These are phyloP conservation scores for Fraxinus latifolia DNA, from an alignment of 305 asterid species.

Conservation along the genomic window DNA sequence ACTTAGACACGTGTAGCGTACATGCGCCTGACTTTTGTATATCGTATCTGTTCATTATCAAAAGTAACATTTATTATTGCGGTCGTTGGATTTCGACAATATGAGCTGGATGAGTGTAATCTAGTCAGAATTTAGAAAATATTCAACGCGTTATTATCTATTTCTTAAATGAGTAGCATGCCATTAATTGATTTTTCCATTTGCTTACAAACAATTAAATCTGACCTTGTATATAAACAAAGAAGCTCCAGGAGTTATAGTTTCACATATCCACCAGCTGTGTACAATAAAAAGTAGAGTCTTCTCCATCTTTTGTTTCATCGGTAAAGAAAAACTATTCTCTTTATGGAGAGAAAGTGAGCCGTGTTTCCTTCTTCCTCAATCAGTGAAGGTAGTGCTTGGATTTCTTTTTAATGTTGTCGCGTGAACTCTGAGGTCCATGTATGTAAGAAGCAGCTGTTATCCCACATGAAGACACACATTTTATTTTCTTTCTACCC, in stretches of 20 bases:
- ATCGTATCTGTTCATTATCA: background rate
- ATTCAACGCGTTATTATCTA: background rate
- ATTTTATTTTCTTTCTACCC: background rate
- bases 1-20: background rate
- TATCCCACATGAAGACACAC: background rate
- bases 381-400: background rate
- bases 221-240: background rate
- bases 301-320: background rate
- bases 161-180: background rate
- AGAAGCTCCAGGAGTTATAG: background rate
- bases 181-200: background rate
- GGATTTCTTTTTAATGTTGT: background rate
- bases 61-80: background rate
- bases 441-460: background rate
- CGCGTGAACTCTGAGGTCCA: background rate
- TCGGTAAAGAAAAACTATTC: background rate
- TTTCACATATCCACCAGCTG: background rate
- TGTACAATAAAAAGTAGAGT: background rate
- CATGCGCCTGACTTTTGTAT: background rate
- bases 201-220: conserved; percentile 3
- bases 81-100: background rate
- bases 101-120: background rate
- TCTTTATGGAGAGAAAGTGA: background rate
- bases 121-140: background rate
- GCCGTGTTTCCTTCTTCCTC: background rate